phyloP scores from a whole-genome alignment of 2,329 filamentous ascomycete genomes.

The Cercospora brassicicola region DNA sequence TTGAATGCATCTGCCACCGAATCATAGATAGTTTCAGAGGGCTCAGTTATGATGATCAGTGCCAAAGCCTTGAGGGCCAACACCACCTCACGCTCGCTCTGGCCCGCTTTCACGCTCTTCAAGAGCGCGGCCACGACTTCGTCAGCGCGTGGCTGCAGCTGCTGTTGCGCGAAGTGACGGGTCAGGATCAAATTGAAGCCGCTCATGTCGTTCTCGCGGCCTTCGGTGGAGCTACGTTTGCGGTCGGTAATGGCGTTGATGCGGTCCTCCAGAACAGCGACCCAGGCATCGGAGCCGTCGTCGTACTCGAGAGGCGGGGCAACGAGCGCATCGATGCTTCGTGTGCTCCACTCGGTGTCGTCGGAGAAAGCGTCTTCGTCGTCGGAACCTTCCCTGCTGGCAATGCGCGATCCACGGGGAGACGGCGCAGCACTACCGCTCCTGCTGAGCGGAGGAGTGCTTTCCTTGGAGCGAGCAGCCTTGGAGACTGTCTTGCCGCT shows the following conservation, averaged over 20 bases:
- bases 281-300: conserved; percentile 57
- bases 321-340: conserved; percentile 66
- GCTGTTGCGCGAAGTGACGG: conserved; percentile 64
- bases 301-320: conserved; percentile 54
- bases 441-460: conserved; percentile 60
- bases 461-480: conserved; percentile 62
- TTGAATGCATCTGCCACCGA: conserved; percentile 60
- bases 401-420: conserved; percentile 59
- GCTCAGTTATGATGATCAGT: conserved; percentile 67
- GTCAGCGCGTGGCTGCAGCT: conserved; percentile 59
- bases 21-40: conserved; percentile 66
- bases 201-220: conserved; percentile 64
- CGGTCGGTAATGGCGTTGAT: conserved; percentile 72
- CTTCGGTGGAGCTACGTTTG: conserved; percentile 73
- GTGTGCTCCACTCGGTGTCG: conserved; percentile 60
- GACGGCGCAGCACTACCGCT: conserved; percentile 59
- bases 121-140: conserved; percentile 67
- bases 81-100: conserved; percentile 67
- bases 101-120: conserved; percentile 68
- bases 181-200: conserved; percentile 66
- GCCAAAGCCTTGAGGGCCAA: conserved; percentile 71
- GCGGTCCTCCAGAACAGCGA: conserved; percentile 62
- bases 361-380: conserved; percentile 62
- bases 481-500: conserved; percentile 70
- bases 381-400: conserved; percentile 64